Evolutionary conservation across 306 rosid genomes (phyloP).

Genomic region (Begonia peltatifolia): DNA sequence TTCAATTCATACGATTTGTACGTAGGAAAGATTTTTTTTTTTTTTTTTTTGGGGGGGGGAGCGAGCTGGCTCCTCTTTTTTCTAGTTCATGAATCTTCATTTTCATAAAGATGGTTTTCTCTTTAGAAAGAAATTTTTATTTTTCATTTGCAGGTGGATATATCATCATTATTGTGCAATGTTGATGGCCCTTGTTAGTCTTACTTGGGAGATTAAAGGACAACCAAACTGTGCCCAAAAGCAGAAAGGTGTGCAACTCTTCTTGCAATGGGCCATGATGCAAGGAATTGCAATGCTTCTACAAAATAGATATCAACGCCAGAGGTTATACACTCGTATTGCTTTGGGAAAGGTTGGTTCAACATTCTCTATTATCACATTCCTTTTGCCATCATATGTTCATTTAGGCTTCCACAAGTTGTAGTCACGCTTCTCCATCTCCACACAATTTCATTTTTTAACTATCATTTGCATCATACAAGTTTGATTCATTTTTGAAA

Average conservation of each 20-base stretch:
- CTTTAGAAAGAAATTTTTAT: not conserved
- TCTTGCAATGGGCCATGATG: slow-evolving; percentile 98
- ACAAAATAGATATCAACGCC: slow-evolving; percentile 97
- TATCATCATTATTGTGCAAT: slow-evolving; percentile 96
- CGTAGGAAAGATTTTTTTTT: too few species aligned
- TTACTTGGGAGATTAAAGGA: slow-evolving; percentile 97
- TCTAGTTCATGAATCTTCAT: too few species aligned
- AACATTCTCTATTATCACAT: too few species aligned
- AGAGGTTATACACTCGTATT: slow-evolving; percentile 96
- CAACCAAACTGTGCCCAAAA: slow-evolving; percentile 79
- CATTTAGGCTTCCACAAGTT: not conserved
- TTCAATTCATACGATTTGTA: too few species aligned
- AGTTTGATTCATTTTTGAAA: too few species aligned
- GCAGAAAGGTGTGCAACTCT: slow-evolving; percentile 98
- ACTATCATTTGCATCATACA: not conserved
- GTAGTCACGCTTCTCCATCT: not conserved
- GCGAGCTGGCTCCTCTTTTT: too few species aligned
- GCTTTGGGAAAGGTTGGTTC: slow-evolving; percentile 84
- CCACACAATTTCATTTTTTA: not conserved
- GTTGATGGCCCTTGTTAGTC: slow-evolving; percentile 95
- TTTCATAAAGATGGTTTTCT: too few species aligned
- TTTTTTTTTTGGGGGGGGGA: too few species aligned
- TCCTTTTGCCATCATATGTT: too few species aligned
- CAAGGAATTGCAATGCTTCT: slow-evolving; percentile 98
- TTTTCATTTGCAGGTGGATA: slow-evolving; percentile 71